These are phyloP conservation scores for Aspergillus aculeatinus DNA, from an alignment of 2,329 filamentous ascomycete genomes.

Conservation along the genomic window DNA sequence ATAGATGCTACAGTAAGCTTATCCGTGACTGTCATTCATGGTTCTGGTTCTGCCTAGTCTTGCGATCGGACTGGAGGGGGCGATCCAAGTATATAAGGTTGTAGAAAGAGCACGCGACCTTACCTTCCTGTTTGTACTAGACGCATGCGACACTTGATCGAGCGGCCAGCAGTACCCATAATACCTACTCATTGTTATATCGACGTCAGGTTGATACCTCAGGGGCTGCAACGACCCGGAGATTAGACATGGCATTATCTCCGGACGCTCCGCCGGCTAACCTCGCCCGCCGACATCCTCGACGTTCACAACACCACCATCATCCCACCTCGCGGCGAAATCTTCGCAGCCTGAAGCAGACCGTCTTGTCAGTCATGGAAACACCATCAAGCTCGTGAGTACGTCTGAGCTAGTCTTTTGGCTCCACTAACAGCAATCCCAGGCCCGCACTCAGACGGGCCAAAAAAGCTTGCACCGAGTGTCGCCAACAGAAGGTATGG, in stretches of 20 bases:
- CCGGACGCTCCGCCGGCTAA: background rate
- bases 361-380: background rate
- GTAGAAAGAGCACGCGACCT: no score
- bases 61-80: no score
- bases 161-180: no score
- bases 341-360: background rate
- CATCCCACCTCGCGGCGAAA: background rate
- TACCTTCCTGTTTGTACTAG: no score
- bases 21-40: no score
- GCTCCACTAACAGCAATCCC: conserved; percentile 12
- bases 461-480: conserved; percentile 46
- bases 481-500: conserved; percentile 45
- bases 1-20: no score
- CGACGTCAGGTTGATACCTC: no score
- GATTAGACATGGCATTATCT: conserved; percentile 7
- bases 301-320: background rate
- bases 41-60: no score
- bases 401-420: background rate
- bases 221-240: background rate
- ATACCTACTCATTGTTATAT: no score
- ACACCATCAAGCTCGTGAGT: background rate
- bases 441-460: conserved; percentile 25
- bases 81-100: no score
- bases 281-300: background rate
- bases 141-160: no score